Conservation (phyloP, 768 basidiomycete species). For the Boletus speciosus region DNA sequence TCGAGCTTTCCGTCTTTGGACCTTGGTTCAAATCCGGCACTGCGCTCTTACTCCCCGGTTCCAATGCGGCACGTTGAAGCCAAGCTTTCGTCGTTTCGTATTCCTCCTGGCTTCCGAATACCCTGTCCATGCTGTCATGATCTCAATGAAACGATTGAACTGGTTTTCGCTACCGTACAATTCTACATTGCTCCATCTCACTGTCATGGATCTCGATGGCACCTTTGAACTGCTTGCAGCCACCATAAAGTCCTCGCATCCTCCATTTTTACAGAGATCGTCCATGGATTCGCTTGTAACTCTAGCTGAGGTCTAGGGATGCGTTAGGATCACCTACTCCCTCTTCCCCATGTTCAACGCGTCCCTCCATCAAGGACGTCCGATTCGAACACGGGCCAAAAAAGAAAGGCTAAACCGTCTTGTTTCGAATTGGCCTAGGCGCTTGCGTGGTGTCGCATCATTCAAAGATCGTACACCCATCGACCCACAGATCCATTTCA, state of each 20-base stretch:
- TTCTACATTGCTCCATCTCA: too few relatives aligned
- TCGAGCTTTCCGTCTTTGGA: not conserved
- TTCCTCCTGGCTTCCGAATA: not conserved
- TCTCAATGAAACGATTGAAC: too few relatives aligned
- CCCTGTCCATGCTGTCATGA: not conserved
- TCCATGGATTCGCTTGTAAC: not conserved
- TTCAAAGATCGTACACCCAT: not conserved
- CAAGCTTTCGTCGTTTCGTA: not conserved
- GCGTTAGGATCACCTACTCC: not conserved
- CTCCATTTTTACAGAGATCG: not conserved
- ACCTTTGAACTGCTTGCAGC: too few relatives aligned
- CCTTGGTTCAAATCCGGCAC: not conserved
- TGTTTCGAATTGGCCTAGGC: too few relatives aligned
- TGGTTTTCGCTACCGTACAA: not conserved
- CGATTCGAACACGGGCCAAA: not conserved
- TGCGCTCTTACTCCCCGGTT: not conserved
- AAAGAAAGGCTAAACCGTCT: not conserved
- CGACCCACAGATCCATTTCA: not conserved
- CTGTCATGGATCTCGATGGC: too few relatives aligned
- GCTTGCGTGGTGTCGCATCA: not conserved
- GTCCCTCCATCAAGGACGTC: not conserved
- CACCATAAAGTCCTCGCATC: too few relatives aligned
- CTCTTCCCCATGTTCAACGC: not conserved
- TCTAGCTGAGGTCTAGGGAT: not conserved
- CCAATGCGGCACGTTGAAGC: not conserved